Base-by-base conservation (phyloP, 176 grass and related monocot genomes). In the Eremochloa ophiuroides region DNA sequence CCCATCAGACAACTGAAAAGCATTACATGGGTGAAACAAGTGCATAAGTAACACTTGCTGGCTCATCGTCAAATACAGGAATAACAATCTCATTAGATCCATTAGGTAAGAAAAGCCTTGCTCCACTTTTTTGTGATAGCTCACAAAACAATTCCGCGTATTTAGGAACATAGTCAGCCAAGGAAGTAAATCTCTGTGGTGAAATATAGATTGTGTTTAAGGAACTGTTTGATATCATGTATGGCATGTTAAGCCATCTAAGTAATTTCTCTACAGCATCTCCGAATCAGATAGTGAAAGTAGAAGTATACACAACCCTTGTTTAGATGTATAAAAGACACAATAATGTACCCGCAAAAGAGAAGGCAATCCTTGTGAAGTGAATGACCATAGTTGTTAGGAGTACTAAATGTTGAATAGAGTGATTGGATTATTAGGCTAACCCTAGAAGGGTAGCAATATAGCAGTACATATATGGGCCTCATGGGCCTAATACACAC, bases 361-460 rank as follows among this genome's bases (percentile, higher is more conserved):
- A 93, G 92, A 81, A 99, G 87, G 85, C 96, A 99, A 82, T 99
- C 93, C 80, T 93, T 89, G 85, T 99, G 96, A 82, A 99, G 88
- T 81, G 96, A 99, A 86, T 99, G 96, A 58, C 96, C 96, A 86
- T 93, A 99, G 69, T 93, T 95, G 18, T n/a, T n/a, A n/a, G n/a
- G n/a, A n/a, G n/a, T n/a, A n/a, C n/a, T n/a, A n/a, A n/a, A n/a
- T n/a, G n/a, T n/a, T n/a, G n/a, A n/a, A n/a, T n/a, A n/a, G n/a
- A n/a, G n/a, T n/a, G n/a, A n/a, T n/a, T n/a, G n/a, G n/a, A n/a
- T n/a, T n/a, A n/a, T n/a, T n/a, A n/a, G n/a, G n/a, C n/a, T n/a
- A n/a, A n/a, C n/a, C n/a, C n/a, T n/a, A n/a, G n/a, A n/a, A n/a
- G n/a, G n/a, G n/a, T n/a, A n/a, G n/a, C n/a, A n/a, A n/a, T n/a